Evolutionary conservation across 805 yeast species (phyloP).

Genomic region (Saccharomycopsis schoenii): DNA sequence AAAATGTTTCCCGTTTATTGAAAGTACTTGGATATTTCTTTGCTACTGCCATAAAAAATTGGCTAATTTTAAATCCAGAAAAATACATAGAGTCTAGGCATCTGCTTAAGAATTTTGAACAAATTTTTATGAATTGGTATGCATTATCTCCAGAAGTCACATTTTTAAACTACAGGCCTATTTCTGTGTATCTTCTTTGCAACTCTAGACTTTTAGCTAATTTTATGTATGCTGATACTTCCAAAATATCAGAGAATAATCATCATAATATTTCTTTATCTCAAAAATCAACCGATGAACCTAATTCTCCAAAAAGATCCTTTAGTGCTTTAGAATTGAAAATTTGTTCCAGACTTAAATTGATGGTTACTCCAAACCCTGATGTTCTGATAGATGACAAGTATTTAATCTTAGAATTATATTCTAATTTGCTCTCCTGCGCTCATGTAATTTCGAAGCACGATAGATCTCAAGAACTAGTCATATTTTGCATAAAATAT

Average conservation of each 20-base stretch:
- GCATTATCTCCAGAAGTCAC: neutral
- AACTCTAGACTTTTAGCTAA: neutral
- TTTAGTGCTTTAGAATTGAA: constrained; percentile 1
- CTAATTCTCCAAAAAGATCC: neutral
- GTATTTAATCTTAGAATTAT: constrained; percentile 7
- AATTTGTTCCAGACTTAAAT: constrained; percentile 2
- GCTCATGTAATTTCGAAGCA: neutral
- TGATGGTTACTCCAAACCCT: neutral
- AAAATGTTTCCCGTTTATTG: neutral
- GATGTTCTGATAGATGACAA: constrained; percentile 2
- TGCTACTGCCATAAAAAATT: neutral
- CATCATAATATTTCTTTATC: neutral
- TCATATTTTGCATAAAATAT: constrained; percentile 5
- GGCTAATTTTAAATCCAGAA: neutral
- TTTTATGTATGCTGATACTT: neutral
- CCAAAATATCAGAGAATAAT: neutral
- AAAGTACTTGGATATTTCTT: neutral
- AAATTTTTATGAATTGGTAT: neutral
- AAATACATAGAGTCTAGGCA: neutral
- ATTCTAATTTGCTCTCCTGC: neutral
- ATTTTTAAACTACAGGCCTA: neutral
- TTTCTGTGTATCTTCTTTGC: neutral
- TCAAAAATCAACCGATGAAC: neutral
- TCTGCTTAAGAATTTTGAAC: neutral
- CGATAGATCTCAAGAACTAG: constrained; percentile 6